Percentiles rank a stretch among this genome's conserved stretches.
phyloP scores from a whole-genome alignment of 345 rosid species.

The Litchi chinensis region DNA sequence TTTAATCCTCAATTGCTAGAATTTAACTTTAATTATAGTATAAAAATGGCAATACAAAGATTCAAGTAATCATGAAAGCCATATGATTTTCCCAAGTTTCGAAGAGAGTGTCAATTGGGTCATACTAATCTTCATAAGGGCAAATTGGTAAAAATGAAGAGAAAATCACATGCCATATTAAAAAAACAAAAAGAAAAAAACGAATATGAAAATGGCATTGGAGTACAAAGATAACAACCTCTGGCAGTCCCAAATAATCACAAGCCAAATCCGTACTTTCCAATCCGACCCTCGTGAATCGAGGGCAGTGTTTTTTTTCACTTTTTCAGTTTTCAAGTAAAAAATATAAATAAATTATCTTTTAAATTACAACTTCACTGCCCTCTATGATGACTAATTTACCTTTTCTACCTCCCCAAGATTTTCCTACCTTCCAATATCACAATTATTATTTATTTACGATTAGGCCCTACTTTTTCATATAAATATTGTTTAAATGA shows the following conservation, averaged over 20 bases:
- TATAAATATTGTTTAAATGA: neutral
- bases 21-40: too few relatives aligned
- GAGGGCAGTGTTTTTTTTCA: constrained; percentile 25
- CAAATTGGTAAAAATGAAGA: constrained; percentile 7
- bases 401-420: constrained; percentile 15
- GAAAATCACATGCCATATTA: constrained; percentile 22
- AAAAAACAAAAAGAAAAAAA: neutral
- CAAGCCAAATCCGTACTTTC: constrained; percentile 30
- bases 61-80: constrained; percentile 16
- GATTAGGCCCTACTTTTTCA: neutral
- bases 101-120: neutral
- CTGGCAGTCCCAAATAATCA: constrained; percentile 36
- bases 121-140: neutral
- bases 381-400: constrained; percentile 13
- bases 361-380: constrained; percentile 14
- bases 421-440: neutral
- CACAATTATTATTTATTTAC: neutral
- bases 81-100: constrained; percentile 8
- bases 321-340: constrained; percentile 14
- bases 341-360: neutral
- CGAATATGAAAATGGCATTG: neutral
- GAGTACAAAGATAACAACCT: constrained; percentile 56
- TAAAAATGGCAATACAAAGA: too few relatives aligned
- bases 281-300: constrained; percentile 44
- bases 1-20: too few relatives aligned